Evolutionary conservation across 768 basidiomycete genomes (phyloP).

Genomic region (Dioszegia crocea): DNA sequence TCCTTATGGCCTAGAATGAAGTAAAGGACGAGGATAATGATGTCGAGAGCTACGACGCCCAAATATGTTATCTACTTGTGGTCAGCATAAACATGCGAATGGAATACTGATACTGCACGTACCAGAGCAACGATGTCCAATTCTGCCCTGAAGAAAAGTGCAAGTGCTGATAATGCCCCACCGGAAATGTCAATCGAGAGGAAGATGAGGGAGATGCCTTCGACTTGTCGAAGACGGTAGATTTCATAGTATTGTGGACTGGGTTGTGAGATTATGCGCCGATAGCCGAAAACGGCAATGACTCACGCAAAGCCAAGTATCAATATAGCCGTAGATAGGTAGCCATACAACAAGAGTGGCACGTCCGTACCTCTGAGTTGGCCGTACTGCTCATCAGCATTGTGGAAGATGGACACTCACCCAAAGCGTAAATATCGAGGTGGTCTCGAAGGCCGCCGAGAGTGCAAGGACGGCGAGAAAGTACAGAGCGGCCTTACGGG

Average conservation of each 20-base stretch:
- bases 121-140: slow-evolving; percentile 63
- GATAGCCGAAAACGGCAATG: neutral
- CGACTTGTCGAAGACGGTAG: slow-evolving; percentile 54
- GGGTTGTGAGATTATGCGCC: slow-evolving; percentile 18
- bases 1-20: neutral
- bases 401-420: slow-evolving; percentile 44
- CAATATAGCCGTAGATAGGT: slow-evolving; percentile 60
- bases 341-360: slow-evolving; percentile 59
- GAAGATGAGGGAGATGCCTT: slow-evolving; percentile 65
- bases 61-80: slow-evolving; percentile 8
- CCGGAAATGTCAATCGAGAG: slow-evolving; percentile 66
- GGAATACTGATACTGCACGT: neutral
- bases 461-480: slow-evolving; percentile 52
- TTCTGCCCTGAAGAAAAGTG: slow-evolving; percentile 60
- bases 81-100: neutral
- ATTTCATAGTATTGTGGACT: slow-evolving; percentile 71
- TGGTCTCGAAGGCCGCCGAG: slow-evolving; percentile 59
- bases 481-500: slow-evolving; percentile 43
- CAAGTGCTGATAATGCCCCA: slow-evolving; percentile 63
- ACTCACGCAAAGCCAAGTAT: slow-evolving; percentile 54
- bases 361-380: slow-evolving; percentile 48
- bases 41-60: neutral
- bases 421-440: slow-evolving; percentile 58
- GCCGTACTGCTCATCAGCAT: slow-evolving; percentile 45
- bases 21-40: slow-evolving; percentile 10